Evolutionary conservation across 2,329 filamentous ascomycete genomes (phyloP), one percentile per base, ranked within the genome.

Genomic region (Thielaviopsis musarum): DNA sequence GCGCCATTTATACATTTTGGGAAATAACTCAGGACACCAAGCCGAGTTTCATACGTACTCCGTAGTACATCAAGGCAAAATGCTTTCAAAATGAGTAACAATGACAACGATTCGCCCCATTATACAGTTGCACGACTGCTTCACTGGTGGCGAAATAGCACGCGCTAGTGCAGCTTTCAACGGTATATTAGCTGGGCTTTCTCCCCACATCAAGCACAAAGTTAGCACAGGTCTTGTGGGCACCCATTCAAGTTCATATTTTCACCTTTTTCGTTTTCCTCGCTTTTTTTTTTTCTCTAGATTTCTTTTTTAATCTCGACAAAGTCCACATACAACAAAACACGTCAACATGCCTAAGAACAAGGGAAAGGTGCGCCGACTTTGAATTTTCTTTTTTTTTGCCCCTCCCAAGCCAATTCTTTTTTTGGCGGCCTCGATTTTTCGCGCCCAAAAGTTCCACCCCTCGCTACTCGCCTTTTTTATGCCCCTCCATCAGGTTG

Each of bases 281-380:
- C 17, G 38, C 22, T 22, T 41, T 34, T 26, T 45, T 48, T 24
- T 52, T 53, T 58, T 53, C 19, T 26, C 13, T 45, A 28, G 5
- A 41, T 28, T 53, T 28, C 13, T 24, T 48, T 45, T 45, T n/a
- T 17, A 15, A 45, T 45, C 38, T 45, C 17, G 38, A 45, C 17
- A 45, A 45, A n/a, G 38, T 45, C 45, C 41, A 24, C 34, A 54
- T 19, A 22, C 26, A 24, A 22, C 45, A 55, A 49, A 38, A 49
- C 19, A 56, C 59, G 64, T 62, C 70, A 84, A 75, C 64, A 96
- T 96, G 91, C 91, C 91, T 70, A 96, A 96, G 88, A 96, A 96
- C 75, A 96, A 96, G 85, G 91, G 91, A 91, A 96, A 95, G 78
- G 90, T 95, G 79, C 71, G 80, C 69, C 62, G 17, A 45, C 38